Conservation (phyloP, 805 yeast genomes). For the Yarrowia sp. region DNA sequence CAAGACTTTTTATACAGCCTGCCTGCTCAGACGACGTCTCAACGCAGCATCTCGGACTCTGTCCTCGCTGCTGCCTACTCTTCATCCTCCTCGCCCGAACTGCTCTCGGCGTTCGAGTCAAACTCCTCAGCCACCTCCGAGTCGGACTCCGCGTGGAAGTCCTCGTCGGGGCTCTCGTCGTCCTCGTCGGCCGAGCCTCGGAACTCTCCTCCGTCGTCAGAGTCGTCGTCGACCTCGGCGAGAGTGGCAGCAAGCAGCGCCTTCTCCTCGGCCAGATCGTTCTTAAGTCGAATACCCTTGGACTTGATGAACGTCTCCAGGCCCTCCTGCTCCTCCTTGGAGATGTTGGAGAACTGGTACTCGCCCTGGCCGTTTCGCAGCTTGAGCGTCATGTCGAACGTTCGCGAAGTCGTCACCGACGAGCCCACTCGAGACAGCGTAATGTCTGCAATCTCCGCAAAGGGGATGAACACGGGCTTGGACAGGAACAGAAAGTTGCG, state of each 20-base stretch:
- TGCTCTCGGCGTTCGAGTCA: conserved; percentile 58
- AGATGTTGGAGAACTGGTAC: conserved; percentile 84
- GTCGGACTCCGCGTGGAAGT: conserved; percentile 61
- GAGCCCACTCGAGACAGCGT: conserved; percentile 87
- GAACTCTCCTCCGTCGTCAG: conserved; percentile 51
- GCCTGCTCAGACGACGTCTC: too few relatives aligned
- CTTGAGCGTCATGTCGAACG: conserved; percentile 84
- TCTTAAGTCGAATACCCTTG: conserved; percentile 76
- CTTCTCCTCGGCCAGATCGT: conserved; percentile 87
- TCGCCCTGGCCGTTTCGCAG: conserved; percentile 63
- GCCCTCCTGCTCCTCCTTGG: conserved; percentile 80
- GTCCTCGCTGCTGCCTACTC: neutral
- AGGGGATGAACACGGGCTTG: conserved; percentile 89
- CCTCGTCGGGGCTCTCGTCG: conserved; percentile 71
- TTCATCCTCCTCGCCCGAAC: conserved; percentile 35
- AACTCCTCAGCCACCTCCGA: conserved; percentile 82
- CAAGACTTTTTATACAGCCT: too few relatives aligned
- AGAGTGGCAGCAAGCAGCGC: conserved; percentile 74
- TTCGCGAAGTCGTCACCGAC: conserved; percentile 71
- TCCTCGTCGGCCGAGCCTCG: conserved; percentile 76
- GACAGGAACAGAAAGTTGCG: conserved; percentile 87
- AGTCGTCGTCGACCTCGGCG: conserved; percentile 49
- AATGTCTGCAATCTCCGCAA: conserved; percentile 70
- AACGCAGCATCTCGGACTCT: too few relatives aligned
- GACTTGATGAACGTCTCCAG: conserved; percentile 74